Base-by-base conservation (phyloP, 495 filamentous ascomycete genomes). In the Achaetomiella virescens region DNA sequence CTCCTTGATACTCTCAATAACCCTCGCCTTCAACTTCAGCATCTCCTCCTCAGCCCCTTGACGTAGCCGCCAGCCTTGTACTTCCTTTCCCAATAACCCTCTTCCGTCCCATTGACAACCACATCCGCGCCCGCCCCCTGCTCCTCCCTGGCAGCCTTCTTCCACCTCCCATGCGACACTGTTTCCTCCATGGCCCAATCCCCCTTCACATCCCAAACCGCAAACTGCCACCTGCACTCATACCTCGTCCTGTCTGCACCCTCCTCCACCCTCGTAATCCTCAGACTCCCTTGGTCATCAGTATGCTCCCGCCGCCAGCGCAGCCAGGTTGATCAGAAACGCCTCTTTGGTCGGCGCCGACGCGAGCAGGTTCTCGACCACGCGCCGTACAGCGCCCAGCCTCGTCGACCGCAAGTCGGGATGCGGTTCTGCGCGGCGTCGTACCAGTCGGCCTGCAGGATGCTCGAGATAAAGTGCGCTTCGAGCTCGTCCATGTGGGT, bases 251-350 rank as follows among this genome's bases (percentile, higher is more conserved):
- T 61, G 17, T 73, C 72, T 3, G 54, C 22, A 14, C 36, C 12
- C 25, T 42, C 46, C 35, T 52, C 63, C 6, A 74, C 22, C 12
- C 70, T 64, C 11, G 68, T 74, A 36, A 80, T 70, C 18, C 58
- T 63, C 24, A 73, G 61, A 31, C 55, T 61, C 21, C 60, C 8
- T 62, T 59, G 4, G 61, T 63, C 66, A 78, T 73, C 43, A 81
- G 54, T 7, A 72, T 57, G 33, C 66, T 70, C 6, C 75, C 75
- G 5, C 79, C 9, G 69, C 73, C 37, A 82, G 66, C 12, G 76
- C 77, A 1, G 75, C 66, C 0, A 81, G 61, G 54, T 81, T 81
- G 31, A 81, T 80, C 7, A 82, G 61, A 52, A 81, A 82, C 0
- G 71, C 70, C 61, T 79, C 70, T 8, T 73, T 72, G 14, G 66